A percentile compares a stretch with the other conserved stretches of the same genome.
Evolutionary conservation across 257 asterid species (phyloP).

Genomic region (Solanum pimpinellifolium): DNA sequence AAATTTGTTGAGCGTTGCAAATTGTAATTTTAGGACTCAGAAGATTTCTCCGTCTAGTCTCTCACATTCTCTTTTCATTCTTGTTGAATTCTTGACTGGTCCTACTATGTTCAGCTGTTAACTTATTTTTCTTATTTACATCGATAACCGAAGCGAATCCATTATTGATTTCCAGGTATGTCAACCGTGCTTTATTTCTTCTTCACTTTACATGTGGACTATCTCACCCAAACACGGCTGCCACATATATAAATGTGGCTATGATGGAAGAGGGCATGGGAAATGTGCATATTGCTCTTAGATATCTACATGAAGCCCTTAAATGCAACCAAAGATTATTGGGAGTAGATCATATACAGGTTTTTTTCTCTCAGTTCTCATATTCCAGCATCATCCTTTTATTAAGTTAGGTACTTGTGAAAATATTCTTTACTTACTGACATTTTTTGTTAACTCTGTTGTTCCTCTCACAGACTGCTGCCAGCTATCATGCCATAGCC

Average conservation of each 20-base stretch:
- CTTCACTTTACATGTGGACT: conserved; percentile 97
- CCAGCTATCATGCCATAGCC: conserved; percentile 99
- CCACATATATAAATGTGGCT: conserved; percentile 95
- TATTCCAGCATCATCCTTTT: not conserved
- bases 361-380: conserved; percentile 35
- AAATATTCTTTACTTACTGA: conserved; percentile 10
- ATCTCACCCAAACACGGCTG: conserved; percentile 99
- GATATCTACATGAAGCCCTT: conserved; percentile 98
- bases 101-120: not conserved
- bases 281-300: conserved; percentile 93
- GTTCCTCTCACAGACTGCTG: conserved; percentile 80
- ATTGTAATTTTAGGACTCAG: not conserved
- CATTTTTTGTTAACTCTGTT: conserved; percentile 2
- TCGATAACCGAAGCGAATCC: not conserved
- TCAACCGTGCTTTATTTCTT: conserved; percentile 93
- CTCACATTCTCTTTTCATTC: not conserved
- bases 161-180: conserved; percentile 50
- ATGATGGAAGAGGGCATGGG: conserved; percentile 99
- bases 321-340: conserved; percentile 83
- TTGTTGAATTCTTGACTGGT: not conserved
- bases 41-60: not conserved
- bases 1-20: not conserved
- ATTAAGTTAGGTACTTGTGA: not conserved
- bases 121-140: not conserved
- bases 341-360: conserved; percentile 99